Base-by-base conservation (phyloP, 2,329 filamentous ascomycete species). In the Fusarium lyarnte region DNA sequence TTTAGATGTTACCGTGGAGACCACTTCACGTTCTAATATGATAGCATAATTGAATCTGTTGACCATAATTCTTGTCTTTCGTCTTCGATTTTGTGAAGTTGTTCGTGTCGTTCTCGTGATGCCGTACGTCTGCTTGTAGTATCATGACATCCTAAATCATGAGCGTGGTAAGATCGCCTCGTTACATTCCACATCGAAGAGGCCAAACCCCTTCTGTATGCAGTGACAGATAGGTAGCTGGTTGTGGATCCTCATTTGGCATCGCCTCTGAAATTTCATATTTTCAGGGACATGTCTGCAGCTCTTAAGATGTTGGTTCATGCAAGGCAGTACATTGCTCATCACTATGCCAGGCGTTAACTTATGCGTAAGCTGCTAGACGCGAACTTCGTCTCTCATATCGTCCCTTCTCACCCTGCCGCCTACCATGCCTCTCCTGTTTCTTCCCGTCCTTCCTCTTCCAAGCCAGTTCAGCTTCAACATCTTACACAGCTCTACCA, bases 401-500 rank as follows among this genome's bases (percentile, higher is more conserved):
- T 81, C 81, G 29, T 86, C 85, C 55, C 87, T 81, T 72, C 84
- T 84, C 14, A 89, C 87, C 58, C 88, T 81, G 0, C 87, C 88
- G 4, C 94, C 95, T 2, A 98, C 95, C 79, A 98, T 95, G 0
- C 96, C 96, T 72, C 94, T 89, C 58, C 96, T 85, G 81, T 98
- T 97, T 71, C 96, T 87, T 0, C 96, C 96, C 7, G 94, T 98
- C 39, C 96, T 85, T 0, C 95, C 95, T 51, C 96, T 87, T 0
- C 95, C 95, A 3, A 99, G 87, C 96, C 96, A 99, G 81, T 99
- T 99, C 77, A 98, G 90, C 83, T 98, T 99, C 69, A 99, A 85
- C 76, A 96, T 91, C 78, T 94, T 92, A 63, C 92, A 94, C 70
- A 99, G 84, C 77, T 95, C 89, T 69, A 95, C 92, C 77, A 98